Base-by-base conservation (phyloP, 345 rosid species). In the Sonneratia caseolaris region DNA sequence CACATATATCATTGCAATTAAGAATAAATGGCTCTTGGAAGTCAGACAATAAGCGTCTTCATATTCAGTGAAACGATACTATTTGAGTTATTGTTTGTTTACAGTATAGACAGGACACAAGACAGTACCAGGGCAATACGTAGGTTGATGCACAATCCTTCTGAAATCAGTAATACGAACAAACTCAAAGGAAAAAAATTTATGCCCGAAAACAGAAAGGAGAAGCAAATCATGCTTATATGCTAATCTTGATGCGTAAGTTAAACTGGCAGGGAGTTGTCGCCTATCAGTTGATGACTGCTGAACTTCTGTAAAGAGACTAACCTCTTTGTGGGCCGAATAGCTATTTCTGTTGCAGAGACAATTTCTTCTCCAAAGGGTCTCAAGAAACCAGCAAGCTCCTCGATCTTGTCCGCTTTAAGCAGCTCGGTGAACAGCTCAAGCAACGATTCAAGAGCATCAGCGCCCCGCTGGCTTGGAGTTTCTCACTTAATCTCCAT, bases 281-380 rank as follows among this genome's bases (percentile, higher is more conserved):
- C 24, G 38, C 56, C 66, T 69, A 74, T 84, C 76, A 87, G 75
- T 79, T 82, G 70, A 81, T 88, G 64, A 27, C 78, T 87, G 57
- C 83, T 81, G 68, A 85, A 73, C 67, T 95, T 95, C 18, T 90
- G 89, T 24, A 84, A 83, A 74, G 99, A 82, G 85, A 95, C 76
- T 68, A 95, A 97, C 81, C 90, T 89, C 81, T 88, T 92, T 27
- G 97, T 91, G 74, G 92, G 83, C 97, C 93, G 92, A 71, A 95
- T 95, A 32, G 99, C 99, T 36, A 97, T 95, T 79, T 92, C 99
- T 73, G 97, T 90, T 0, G 99, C 91, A 4, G 99, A 95, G 7
- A 90, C 97, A 14, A 79, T 78, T 74, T 95, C 99, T 77, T 90
- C 97, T 3, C 97, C 97, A 51, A 95, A 95, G 38, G 99, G 99